Evolutionary conservation across 2,329 filamentous ascomycete genomes (phyloP).

Genomic region (Verticillium tricorpus): DNA sequence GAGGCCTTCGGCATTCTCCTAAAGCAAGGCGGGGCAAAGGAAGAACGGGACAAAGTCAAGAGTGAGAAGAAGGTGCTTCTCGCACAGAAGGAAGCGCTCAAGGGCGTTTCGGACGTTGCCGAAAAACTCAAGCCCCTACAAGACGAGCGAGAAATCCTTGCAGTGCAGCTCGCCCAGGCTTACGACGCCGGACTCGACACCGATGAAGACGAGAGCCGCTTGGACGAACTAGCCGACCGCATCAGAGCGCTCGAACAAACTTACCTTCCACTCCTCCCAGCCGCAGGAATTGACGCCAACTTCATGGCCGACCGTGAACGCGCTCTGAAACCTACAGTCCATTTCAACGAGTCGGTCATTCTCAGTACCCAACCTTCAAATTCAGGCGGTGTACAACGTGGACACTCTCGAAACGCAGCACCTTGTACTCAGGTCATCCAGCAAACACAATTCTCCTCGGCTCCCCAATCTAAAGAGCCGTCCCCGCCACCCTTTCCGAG

Average conservation of each 20-base stretch:
- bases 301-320: constrained; percentile 25
- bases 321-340: not conserved
- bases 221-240: constrained; percentile 43
- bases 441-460: constrained; percentile 42
- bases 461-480: constrained; percentile 7
- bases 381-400: constrained; percentile 12
- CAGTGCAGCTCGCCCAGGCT: constrained; percentile 41
- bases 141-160: constrained; percentile 39
- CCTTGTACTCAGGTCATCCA: constrained; percentile 40
- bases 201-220: constrained; percentile 42
- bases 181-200: constrained; percentile 49
- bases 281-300: constrained; percentile 40
- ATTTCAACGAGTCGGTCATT: constrained; percentile 16
- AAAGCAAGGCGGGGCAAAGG: constrained; percentile 38
- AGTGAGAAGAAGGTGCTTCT: constrained; percentile 42
- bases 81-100: constrained; percentile 40
- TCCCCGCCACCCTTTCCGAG: constrained; percentile 15
- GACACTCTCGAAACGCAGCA: not conserved
- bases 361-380: constrained; percentile 17
- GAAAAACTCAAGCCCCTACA: constrained; percentile 36
- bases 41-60: constrained; percentile 42
- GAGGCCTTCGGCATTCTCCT: constrained; percentile 43
- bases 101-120: constrained; percentile 34
- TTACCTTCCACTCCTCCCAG: constrained; percentile 35
- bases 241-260: constrained; percentile 34